Conservation (phyloP, 352 stramenopile species). For the Globisporangium spinosum region DNA sequence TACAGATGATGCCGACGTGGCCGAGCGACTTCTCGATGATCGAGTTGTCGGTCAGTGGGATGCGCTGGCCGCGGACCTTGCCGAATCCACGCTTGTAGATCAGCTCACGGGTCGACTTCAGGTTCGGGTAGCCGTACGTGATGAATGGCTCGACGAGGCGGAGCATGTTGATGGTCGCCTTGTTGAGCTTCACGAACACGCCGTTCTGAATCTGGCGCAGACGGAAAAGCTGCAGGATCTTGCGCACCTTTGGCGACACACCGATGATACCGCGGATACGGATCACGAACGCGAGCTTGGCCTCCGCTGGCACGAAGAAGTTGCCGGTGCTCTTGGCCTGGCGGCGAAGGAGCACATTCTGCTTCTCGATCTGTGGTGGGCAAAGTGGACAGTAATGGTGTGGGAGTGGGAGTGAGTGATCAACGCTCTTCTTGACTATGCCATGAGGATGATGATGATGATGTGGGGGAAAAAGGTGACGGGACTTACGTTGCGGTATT, state of each 20-base stretch:
- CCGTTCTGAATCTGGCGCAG: constrained; percentile 99
- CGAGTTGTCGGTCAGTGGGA: constrained; percentile 96
- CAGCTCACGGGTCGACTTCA: constrained; percentile 97
- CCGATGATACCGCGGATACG: constrained; percentile 99
- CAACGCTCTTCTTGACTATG: not conserved
- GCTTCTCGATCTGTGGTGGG: constrained; percentile 80
- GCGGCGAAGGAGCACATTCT: constrained; percentile 92
- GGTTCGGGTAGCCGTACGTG: constrained; percentile 97
- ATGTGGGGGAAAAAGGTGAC: not conserved
- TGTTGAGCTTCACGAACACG: constrained; percentile 99
- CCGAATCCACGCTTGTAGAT: constrained; percentile 99
- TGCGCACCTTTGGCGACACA: constrained; percentile 90
- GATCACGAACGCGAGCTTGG: constrained; percentile 98
- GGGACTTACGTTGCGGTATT: constrained; percentile 91
- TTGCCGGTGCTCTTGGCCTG: constrained; percentile 94
- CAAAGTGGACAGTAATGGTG: not conserved
- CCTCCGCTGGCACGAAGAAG: constrained; percentile 97
- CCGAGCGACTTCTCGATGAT: constrained; percentile 96
- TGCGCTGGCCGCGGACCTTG: constrained; percentile 97
- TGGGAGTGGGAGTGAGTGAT: not conserved
- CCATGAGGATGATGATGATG: no score
- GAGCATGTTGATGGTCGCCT: constrained; percentile 99
- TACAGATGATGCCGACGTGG: constrained; percentile 96
- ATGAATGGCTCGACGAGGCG: constrained; percentile 98
- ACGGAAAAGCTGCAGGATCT: constrained; percentile 99